A percentile compares a stretch with the other conserved stretches of the same genome.
Conservation (phyloP, 192 early-diverging fungal genomes). For the Coemansia sp. region DNA sequence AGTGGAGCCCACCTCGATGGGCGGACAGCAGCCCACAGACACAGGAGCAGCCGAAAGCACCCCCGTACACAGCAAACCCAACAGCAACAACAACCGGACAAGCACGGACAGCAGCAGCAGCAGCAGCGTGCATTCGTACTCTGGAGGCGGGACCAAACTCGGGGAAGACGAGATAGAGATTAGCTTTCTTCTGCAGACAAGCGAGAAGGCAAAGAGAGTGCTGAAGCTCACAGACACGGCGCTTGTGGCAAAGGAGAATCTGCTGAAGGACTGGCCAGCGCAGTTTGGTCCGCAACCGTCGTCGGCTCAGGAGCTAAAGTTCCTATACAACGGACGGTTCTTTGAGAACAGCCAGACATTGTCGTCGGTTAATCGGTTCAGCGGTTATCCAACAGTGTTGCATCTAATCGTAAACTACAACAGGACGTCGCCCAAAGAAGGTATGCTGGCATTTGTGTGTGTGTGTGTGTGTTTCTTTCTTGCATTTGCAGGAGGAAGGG, state of each 20-base stretch:
- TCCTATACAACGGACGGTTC: constrained; percentile 43
- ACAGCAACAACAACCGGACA: constrained; percentile 9
- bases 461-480: not conserved
- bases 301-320: constrained; percentile 28
- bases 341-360: constrained; percentile 35
- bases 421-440: constrained; percentile 22
- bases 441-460: not conserved
- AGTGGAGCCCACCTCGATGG: not conserved
- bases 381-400: constrained; percentile 16
- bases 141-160: constrained; percentile 7
- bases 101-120: constrained; percentile 22
- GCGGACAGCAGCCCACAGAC: not conserved
- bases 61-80: not conserved
- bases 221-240: constrained; percentile 32
- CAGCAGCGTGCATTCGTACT: constrained; percentile 2
- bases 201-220: constrained; percentile 25
- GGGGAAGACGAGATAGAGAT: constrained; percentile 23
- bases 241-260: constrained; percentile 36
- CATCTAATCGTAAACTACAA: constrained; percentile 22
- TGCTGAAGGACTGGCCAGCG: constrained; percentile 37
- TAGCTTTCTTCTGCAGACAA: constrained; percentile 37
- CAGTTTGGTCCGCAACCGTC: constrained; percentile 38
- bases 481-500: not conserved
- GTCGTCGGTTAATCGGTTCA: constrained; percentile 23
- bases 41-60: constrained; percentile 1